These are phyloP conservation scores for Mortierella sp. DNA, from an alignment of 371 early-diverging fungal species.

Conservation along the genomic window DNA sequence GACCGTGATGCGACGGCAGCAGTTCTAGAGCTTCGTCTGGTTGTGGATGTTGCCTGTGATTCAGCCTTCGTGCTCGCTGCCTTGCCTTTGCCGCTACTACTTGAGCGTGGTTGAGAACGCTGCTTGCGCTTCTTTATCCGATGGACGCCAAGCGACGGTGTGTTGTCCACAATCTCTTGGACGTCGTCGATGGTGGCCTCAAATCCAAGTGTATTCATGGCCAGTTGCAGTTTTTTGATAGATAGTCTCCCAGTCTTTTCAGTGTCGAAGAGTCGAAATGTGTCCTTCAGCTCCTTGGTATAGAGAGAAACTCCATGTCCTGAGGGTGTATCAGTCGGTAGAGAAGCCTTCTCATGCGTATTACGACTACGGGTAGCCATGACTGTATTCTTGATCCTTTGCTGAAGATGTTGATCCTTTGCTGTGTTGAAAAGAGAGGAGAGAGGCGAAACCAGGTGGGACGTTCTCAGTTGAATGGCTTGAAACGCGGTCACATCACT, in stretches of 20 bases:
- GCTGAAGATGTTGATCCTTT: too few species aligned
- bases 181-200: conserved; percentile 71
- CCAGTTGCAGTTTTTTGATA: conserved; percentile 69
- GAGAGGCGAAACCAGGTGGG: too few species aligned
- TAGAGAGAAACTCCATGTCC: conserved; percentile 4
- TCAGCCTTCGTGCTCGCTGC: background rate
- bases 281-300: conserved; percentile 69
- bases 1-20: conserved; percentile 14
- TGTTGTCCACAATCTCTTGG: conserved; percentile 60
- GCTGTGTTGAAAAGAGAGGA: too few species aligned
- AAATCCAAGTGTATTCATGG: conserved; percentile 78
- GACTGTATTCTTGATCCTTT: too few species aligned
- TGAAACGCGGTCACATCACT: too few species aligned
- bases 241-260: conserved; percentile 67
- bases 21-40: conserved; percentile 20
- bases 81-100: conserved; percentile 10
- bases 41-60: background rate
- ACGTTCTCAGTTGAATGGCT: too few species aligned
- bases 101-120: background rate
- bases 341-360: too few species aligned
- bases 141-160: conserved; percentile 26
- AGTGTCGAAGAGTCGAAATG: conserved; percentile 75
- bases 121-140: conserved; percentile 45
- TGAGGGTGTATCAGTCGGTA: background rate
- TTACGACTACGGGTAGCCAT: too few species aligned